phyloP scores from a whole-genome alignment of 768 basidiomycete species.

The Boletus fagicola region DNA sequence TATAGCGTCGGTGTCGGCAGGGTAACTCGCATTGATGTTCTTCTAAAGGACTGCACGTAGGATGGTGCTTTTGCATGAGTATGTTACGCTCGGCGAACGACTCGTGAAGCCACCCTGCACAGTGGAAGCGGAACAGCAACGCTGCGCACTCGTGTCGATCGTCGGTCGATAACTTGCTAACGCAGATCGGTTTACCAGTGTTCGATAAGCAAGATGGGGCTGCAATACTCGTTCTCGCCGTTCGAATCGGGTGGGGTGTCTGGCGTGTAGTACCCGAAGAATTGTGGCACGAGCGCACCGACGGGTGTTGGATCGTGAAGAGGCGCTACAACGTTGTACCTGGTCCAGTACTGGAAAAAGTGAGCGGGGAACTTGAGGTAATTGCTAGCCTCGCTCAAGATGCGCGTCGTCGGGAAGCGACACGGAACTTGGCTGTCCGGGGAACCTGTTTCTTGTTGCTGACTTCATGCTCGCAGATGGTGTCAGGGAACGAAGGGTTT shows the following conservation, averaged over 20 bases:
- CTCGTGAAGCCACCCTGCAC: slow-evolving; percentile 35
- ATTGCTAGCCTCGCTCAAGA: slow-evolving; percentile 30
- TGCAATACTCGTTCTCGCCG: not conserved
- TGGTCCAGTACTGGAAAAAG: slow-evolving; percentile 29
- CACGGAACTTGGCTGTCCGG: slow-evolving; percentile 36
- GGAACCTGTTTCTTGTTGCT: slow-evolving; percentile 7
- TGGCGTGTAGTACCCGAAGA: slow-evolving; percentile 54
- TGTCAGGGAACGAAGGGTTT: slow-evolving; percentile 8
- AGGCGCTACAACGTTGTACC: slow-evolving; percentile 25
- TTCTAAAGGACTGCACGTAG: slow-evolving; percentile 25
- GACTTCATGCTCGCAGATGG: slow-evolving; percentile 14
- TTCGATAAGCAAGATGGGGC: slow-evolving; percentile 18
- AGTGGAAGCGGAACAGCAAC: slow-evolving; percentile 41
- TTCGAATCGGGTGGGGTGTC: slow-evolving; percentile 29
- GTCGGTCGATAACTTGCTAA: slow-evolving; percentile 32
- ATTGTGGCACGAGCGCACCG: slow-evolving; percentile 57
- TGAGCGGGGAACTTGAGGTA: slow-evolving; percentile 29
- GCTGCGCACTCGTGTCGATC: slow-evolving; percentile 38
- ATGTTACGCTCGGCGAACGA: slow-evolving; percentile 47
- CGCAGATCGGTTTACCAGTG: slow-evolving; percentile 38
- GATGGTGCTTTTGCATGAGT: slow-evolving; percentile 41
- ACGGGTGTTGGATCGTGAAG: slow-evolving; percentile 47
- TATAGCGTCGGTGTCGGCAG: not conserved
- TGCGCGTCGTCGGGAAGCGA: slow-evolving; percentile 38
- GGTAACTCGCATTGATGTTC: not conserved